Conservation (phyloP, 768 basidiomycete genomes). For the Dioszegia aurantiaca region DNA sequence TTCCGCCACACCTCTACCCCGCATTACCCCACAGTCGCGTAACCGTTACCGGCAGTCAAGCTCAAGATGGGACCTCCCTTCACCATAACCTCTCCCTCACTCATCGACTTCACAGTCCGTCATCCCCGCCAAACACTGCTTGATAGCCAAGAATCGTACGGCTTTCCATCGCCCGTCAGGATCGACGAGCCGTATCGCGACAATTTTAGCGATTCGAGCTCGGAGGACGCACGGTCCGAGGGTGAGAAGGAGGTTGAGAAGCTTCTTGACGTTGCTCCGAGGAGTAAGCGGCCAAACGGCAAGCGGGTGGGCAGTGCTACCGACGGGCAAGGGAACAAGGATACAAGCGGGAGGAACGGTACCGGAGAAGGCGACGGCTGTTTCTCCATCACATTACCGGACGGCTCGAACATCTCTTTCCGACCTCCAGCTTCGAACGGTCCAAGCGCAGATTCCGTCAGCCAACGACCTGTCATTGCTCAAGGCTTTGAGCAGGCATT, state of each 20-base stretch:
- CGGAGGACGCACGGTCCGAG: conserved; percentile 4
- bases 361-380: not conserved
- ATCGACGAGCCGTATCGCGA: not conserved
- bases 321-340: not conserved
- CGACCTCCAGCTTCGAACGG: not conserved
- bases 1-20: conserved; percentile 5
- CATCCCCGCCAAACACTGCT: conserved; percentile 2
- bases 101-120: conserved; percentile 10
- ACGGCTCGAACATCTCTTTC: conserved; percentile 11
- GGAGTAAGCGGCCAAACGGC: not conserved
- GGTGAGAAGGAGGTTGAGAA: conserved; percentile 10
- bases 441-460: not conserved
- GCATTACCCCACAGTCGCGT: conserved; percentile 7
- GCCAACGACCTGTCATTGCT: not conserved
- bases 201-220: not conserved
- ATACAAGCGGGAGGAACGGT: not conserved
- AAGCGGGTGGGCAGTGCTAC: not conserved
- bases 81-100: not conserved
- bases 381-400: conserved; percentile 5
- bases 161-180: not conserved
- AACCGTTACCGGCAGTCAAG: not conserved
- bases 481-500: conserved; percentile 3
- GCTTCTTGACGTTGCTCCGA: conserved; percentile 6
- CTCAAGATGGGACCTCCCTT: not conserved
- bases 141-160: conserved; percentile 9